A percentile compares a stretch with the other conserved stretches of the same genome.
Conservation (phyloP, 2,329 filamentous ascomycete genomes). For the Stemphylium vesicarium region DNA sequence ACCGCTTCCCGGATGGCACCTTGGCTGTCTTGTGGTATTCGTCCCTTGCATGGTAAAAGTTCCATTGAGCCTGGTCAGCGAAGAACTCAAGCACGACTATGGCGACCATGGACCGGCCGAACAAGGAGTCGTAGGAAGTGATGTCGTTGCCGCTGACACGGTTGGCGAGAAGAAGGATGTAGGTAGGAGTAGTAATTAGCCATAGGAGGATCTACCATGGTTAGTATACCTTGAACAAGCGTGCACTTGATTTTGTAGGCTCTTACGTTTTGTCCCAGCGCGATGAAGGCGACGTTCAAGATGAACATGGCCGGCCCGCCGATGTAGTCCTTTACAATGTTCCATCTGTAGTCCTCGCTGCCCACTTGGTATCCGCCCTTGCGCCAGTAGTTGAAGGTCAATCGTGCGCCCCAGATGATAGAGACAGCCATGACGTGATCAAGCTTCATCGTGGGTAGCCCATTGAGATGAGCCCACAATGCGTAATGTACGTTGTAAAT, state of each 20-base stretch:
- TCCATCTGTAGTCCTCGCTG: constrained; percentile 95
- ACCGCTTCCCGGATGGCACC: constrained; percentile 67
- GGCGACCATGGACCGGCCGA: constrained; percentile 62
- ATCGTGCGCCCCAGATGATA: constrained; percentile 81
- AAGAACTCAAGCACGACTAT: constrained; percentile 74
- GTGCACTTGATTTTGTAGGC: not conserved
- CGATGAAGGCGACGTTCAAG: constrained; percentile 90
- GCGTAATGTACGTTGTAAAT: constrained; percentile 86
- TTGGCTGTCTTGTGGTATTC: constrained; percentile 76
- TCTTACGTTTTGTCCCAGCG: constrained; percentile 70
- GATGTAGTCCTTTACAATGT: constrained; percentile 71
- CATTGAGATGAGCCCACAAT: constrained; percentile 79
- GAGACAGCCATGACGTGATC: constrained; percentile 76
- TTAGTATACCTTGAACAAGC: constrained; percentile 5
- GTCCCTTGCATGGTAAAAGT: constrained; percentile 81
- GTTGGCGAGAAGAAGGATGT: constrained; percentile 77
- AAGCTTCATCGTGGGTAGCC: constrained; percentile 71
- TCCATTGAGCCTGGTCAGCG: constrained; percentile 93
- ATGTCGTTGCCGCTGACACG: constrained; percentile 63
- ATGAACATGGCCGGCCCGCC: constrained; percentile 74
- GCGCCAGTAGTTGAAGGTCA: constrained; percentile 97
- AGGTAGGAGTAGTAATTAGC: constrained; percentile 79
- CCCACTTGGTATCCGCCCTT: constrained; percentile 89
- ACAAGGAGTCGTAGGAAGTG: constrained; percentile 62
- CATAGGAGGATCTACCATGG: constrained; percentile 71